Evolutionary conservation across 371 early-diverging fungal genomes (phyloP), one percentile per base, ranked within the genome.

Genomic region (Blakeslea trispora): DNA sequence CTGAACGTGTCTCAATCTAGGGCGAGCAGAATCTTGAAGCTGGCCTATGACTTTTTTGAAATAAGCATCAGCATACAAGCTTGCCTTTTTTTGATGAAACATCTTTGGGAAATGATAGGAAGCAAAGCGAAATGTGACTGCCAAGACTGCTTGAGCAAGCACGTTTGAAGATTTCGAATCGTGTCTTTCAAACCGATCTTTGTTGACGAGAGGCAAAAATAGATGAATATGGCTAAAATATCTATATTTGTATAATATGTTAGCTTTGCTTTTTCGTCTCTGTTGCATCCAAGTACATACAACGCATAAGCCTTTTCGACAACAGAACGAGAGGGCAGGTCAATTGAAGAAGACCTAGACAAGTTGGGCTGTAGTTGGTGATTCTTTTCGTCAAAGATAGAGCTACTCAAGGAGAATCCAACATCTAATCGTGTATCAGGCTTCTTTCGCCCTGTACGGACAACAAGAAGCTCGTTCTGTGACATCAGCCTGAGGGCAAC

Each of bases 171-270:
- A 69, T 35, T 69, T 57, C 18, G 44, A 51, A 8, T 77, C 66
- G 50, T 70, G 63, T 46, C 69, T 60, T 50, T 82, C 59, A 59
- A 85, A 82, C 35, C 71, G 63, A 17, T 71, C 54, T 63, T 79
- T 74, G 64, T 83, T 75, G 47, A 86, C 64, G 40, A 86, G 76
- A 5, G 86, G 86, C 5, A 83, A 54, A 48, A 80, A 76, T 8
- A 75, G 69, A 64, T 86, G 82, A n/a, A 83, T 65, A 56, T 79
- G 77, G 44, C 64, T 64, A 55, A 86, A 82, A 55, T 83, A 82
- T 14, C 79, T 79, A 65, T 64, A 57, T 59, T 51, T 53, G 53
- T 58, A 58, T 18, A 37, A 41, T 14, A 40, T 42, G 10, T 15
- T 37, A 24, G 40, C 8, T 5, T 41, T n/a, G 15, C 14, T 5